Evolutionary conservation across 176 grass and related monocot genomes (phyloP), one percentile per base, ranked within the genome.

Genomic region (Avena insularis): DNA sequence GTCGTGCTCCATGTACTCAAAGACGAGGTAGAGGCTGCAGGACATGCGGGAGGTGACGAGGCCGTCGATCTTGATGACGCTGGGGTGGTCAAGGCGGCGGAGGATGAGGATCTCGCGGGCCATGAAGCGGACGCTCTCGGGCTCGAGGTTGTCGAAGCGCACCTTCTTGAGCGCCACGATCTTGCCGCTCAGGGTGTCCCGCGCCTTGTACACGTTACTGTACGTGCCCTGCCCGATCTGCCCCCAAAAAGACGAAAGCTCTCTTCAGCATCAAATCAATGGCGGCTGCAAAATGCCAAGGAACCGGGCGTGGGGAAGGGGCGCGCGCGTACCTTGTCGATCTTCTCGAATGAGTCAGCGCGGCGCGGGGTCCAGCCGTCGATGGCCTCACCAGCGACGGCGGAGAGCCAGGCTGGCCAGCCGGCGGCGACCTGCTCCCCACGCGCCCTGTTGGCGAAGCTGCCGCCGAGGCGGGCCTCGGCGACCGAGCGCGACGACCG

Each of bases 81-180:
- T 95, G 23, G 93, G 90, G 88, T 95, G 93, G 83, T 95, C 90
- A 40, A 95, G 88, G 87, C 93, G 88, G 47, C 91, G 88, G 40
- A 95, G 85, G 86, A 95, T 92, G 79, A 95, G 82, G 79, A 95
- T 95, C 89, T 95, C 93, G 79, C 94, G 90, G 13, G 91, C 94
- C 94, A 95, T 95, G 84, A 95, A 95, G 50, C 91, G 88, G 21
- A 95, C 94, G 82, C 91, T 93, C 89, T 95, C 91, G n/a, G 91
- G 94, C 76, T 95, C 94, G 72, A 95, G 85, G 72, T 93, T 93
- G 87, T 95, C 94, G 79, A 95, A 95, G 50, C 94, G 82, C 56
- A 95, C 94, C 89, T 95, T 95, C 89, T 95, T 95, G 47, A 95
- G 65, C 75, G 94, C 94, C 89, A 95, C 94, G 89, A 95, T 91